Evolutionary conservation across 164 flowering plant genomes (phyloP).

Genomic region (Stephania cephalantha): DNA sequence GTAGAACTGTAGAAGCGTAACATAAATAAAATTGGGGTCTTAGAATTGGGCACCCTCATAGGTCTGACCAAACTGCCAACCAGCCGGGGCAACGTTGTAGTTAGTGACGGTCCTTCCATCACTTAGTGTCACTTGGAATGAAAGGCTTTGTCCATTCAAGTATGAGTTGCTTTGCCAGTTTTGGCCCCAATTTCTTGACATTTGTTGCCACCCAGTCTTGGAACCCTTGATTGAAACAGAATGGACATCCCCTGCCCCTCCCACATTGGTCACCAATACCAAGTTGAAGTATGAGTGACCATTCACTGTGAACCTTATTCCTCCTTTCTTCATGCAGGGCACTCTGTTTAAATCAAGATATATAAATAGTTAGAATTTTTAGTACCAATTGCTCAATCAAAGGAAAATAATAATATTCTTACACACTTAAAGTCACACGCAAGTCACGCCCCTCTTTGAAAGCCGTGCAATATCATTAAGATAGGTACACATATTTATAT

Average conservation of each 20-base stretch:
- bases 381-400: too few relatives aligned
- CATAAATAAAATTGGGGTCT: background rate
- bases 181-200: conserved; percentile 58
- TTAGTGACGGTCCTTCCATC: conserved; percentile 35
- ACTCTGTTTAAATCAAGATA: conserved; percentile 24
- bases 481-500: too few relatives aligned
- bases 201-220: conserved; percentile 33
- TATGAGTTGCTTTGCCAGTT: conserved; percentile 42
- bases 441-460: too few relatives aligned
- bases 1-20: too few relatives aligned
- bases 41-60: conserved; percentile 36
- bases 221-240: conserved; percentile 38
- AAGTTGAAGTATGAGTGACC: conserved; percentile 47
- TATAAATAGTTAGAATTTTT: too few relatives aligned
- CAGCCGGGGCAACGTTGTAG: conserved; percentile 29
- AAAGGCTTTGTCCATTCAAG: conserved; percentile 41
- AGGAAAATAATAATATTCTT: too few relatives aligned
- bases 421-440: too few relatives aligned
- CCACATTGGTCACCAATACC: conserved; percentile 44
- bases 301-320: conserved; percentile 43
- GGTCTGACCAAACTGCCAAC: conserved; percentile 48
- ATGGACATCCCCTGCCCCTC: conserved; percentile 43
- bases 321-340: conserved; percentile 44
- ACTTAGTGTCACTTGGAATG: conserved; percentile 43
- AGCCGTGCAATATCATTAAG: too few relatives aligned